Percentiles rank a stretch among this genome's conserved stretches.
These are phyloP conservation scores for Canavalia gladiata DNA, from an alignment of 306 rosid genomes.

Conservation along the genomic window DNA sequence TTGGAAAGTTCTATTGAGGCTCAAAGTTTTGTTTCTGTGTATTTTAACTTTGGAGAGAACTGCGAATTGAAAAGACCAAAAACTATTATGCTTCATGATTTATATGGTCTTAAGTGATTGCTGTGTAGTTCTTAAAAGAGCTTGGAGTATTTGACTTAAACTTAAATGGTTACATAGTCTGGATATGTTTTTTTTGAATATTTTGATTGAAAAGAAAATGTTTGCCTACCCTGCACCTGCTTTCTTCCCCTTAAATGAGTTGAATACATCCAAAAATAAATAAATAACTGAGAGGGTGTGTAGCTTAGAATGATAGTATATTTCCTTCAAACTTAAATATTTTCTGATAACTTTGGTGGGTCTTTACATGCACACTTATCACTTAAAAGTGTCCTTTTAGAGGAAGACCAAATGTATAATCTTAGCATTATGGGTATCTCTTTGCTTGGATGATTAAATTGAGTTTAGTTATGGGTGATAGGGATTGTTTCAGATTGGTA, in stretches of 20 bases:
- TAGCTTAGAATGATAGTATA: background rate
- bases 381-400: conserved; percentile 6
- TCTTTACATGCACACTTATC: background rate
- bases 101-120: background rate
- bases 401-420: background rate
- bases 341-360: conserved; percentile 5
- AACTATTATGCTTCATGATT: background rate
- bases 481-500: background rate
- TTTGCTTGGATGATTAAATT: background rate
- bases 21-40: background rate
- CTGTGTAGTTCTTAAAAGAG: background rate
- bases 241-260: background rate
- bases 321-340: background rate
- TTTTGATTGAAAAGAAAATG: background rate
- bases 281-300: background rate
- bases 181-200: background rate
- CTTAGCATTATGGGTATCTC: background rate
- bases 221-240: background rate
- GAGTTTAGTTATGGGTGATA: background rate
- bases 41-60: background rate
- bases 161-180: background rate
- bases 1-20: background rate
- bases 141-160: background rate
- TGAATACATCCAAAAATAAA: background rate
- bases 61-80: background rate